Conservation (phyloP, 2,329 filamentous ascomycete species). For the Ascochyta rabiei region DNA sequence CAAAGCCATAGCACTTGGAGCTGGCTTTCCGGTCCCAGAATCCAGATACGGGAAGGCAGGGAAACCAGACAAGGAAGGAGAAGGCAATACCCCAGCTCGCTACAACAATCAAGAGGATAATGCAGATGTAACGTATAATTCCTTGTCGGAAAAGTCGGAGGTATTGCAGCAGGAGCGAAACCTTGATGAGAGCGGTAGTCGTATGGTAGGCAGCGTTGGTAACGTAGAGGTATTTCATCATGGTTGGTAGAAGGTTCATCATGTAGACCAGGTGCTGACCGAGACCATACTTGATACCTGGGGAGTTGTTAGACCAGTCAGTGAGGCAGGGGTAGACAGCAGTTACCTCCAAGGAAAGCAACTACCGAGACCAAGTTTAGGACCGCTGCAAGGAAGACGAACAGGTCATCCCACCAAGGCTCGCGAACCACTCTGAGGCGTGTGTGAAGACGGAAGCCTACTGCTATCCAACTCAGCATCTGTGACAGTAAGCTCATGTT, state of each 20-base stretch:
- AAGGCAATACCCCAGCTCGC: constrained; percentile 36
- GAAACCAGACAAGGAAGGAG: constrained; percentile 40
- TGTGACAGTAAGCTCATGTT: constrained; percentile 15
- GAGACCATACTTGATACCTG: constrained; percentile 36
- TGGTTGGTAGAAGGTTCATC: constrained; percentile 13
- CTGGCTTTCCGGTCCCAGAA: constrained; percentile 28
- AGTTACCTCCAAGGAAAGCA: constrained; percentile 28
- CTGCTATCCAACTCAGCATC: constrained; percentile 35
- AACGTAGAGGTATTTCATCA: constrained; percentile 34
- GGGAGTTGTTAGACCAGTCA: constrained; percentile 4
- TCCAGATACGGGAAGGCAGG: constrained; percentile 31
- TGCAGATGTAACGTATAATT: constrained; percentile 20
- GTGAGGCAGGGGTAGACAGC: background rate
- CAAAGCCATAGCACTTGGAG: constrained; percentile 28
- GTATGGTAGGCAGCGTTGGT: constrained; percentile 36
- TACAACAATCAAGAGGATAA: constrained; percentile 24
- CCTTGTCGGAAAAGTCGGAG: constrained; percentile 39
- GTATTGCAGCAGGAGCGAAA: constrained; percentile 45
- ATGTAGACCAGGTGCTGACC: constrained; percentile 37
- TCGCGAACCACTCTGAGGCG: constrained; percentile 34
- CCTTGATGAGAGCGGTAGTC: constrained; percentile 40
- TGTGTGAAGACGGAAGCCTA: constrained; percentile 36
- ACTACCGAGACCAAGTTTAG: constrained; percentile 31
- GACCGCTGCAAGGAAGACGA: constrained; percentile 36
- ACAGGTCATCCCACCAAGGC: constrained; percentile 44